phyloP scores from a whole-genome alignment of 1,139 yeast species.

The Pneumocystis wakefieldiae region DNA sequence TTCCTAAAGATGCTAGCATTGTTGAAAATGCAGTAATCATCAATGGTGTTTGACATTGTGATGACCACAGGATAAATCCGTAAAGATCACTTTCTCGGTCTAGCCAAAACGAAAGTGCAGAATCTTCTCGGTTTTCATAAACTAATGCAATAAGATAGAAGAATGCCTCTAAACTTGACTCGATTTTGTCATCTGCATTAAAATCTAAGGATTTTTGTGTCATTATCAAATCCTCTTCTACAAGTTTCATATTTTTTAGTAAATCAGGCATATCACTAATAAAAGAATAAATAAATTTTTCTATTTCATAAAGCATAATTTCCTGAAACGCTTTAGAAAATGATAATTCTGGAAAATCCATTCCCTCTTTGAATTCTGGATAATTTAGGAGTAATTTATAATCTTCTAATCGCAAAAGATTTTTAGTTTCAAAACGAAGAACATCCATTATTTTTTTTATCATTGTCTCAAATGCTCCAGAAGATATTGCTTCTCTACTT shows the following conservation, averaged over 20 bases:
- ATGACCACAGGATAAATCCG: constrained; percentile 81
- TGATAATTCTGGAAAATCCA: constrained; percentile 5
- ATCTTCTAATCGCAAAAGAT: constrained; percentile 5
- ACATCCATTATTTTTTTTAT: constrained; percentile 33
- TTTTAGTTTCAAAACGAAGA: constrained; percentile 13
- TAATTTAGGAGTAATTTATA: constrained; percentile 3
- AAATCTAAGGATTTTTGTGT: constrained; percentile 15
- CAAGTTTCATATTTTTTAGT: constrained; percentile 62
- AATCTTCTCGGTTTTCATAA: constrained; percentile 45
- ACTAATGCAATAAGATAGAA: constrained; percentile 63
- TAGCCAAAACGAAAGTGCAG: constrained; percentile 55
- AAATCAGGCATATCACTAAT: constrained; percentile 64
- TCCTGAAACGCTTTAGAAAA: constrained; percentile 15
- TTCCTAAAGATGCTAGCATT: constrained; percentile 59
- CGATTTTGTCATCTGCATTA: constrained; percentile 23
- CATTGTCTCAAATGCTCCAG: constrained; percentile 70
- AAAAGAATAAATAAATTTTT: constrained; percentile 41
- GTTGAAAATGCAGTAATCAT: constrained; percentile 73
- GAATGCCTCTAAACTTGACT: constrained; percentile 77
- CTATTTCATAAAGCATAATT: constrained; percentile 18
- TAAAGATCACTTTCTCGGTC: constrained; percentile 47
- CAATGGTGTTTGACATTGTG: constrained; percentile 66
- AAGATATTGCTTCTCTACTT: constrained; percentile 35
- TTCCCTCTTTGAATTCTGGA: not conserved
- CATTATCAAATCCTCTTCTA: constrained; percentile 71